These are phyloP conservation scores for Hypomontagnella submonticulosa DNA, from an alignment of 495 filamentous ascomycete genomes.

Conservation along the genomic window DNA sequence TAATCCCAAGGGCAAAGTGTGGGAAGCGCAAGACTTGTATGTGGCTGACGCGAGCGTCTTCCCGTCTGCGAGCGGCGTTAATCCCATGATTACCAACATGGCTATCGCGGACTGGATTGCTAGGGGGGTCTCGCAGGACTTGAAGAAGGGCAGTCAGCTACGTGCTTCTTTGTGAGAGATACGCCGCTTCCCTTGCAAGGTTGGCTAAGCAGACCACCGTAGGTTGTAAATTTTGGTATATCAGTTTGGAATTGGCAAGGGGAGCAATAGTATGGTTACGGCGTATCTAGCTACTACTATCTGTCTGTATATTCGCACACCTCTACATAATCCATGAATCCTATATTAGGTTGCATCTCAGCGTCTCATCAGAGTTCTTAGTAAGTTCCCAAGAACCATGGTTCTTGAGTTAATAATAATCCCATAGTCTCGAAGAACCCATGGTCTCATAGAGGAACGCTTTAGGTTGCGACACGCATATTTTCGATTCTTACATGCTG, in stretches of 20 bases:
- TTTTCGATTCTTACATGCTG: background rate
- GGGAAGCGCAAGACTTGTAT: conserved; percentile 78
- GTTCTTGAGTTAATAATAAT: no score
- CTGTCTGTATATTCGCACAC: no score
- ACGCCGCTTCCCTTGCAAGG: background rate
- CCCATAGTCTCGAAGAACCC: background rate
- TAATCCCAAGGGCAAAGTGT: conserved; percentile 77
- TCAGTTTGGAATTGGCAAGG: no score
- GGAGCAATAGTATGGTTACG: no score
- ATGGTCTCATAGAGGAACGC: background rate
- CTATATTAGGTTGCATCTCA: no score
- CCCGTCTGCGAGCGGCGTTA: conserved; percentile 89
- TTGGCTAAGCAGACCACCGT: background rate
- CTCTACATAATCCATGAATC: no score
- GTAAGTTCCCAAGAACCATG: no score
- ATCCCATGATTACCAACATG: conserved; percentile 95
- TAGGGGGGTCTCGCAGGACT: conserved; percentile 59
- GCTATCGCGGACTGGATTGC: conserved; percentile 77
- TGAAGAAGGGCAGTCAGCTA: conserved; percentile 33
- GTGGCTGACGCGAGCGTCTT: conserved; percentile 90
- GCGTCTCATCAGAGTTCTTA: no score
- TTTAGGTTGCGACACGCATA: background rate
- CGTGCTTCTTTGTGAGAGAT: conserved; percentile 21
- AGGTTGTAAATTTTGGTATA: background rate
- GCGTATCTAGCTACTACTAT: no score